Evolutionary conservation across 78 protist genomes (phyloP).

Genomic region (Dictyostelium brefeldianum): DNA sequence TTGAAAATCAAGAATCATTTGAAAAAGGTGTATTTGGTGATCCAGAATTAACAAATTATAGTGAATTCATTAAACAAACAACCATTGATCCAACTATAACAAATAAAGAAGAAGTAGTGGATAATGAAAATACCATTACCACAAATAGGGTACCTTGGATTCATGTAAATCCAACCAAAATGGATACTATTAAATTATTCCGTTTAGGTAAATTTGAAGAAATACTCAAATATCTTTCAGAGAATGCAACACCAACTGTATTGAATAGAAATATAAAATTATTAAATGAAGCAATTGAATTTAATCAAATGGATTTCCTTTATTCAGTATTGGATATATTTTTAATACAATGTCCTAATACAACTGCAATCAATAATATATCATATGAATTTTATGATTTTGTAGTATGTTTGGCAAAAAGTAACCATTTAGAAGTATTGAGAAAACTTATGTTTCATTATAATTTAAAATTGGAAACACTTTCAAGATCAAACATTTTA

Average conservation of each 20-base stretch:
- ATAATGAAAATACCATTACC: too few relatives aligned
- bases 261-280: background rate
- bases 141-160: too few relatives aligned
- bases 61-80: too few relatives aligned
- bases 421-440: background rate
- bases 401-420: background rate
- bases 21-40: background rate
- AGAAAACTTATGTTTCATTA: background rate
- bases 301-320: constrained; percentile 6
- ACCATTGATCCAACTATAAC: too few relatives aligned
- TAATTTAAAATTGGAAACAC: too few relatives aligned
- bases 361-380: background rate
- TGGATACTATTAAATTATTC: background rate
- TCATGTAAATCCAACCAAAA: too few relatives aligned
- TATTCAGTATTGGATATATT: background rate
- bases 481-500: background rate
- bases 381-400: background rate
- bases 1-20: background rate
- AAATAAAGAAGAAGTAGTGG: too few relatives aligned
- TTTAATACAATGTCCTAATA: background rate
- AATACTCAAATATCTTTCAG: too few relatives aligned
- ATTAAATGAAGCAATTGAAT: background rate
- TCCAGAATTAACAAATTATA: background rate
- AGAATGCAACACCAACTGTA: too few relatives aligned
- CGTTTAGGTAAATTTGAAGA: background rate